Percentiles rank a stretch among this genome's conserved stretches.
phyloP scores from a whole-genome alignment of 257 asterid genomes.

The Ilex aquifolium region DNA sequence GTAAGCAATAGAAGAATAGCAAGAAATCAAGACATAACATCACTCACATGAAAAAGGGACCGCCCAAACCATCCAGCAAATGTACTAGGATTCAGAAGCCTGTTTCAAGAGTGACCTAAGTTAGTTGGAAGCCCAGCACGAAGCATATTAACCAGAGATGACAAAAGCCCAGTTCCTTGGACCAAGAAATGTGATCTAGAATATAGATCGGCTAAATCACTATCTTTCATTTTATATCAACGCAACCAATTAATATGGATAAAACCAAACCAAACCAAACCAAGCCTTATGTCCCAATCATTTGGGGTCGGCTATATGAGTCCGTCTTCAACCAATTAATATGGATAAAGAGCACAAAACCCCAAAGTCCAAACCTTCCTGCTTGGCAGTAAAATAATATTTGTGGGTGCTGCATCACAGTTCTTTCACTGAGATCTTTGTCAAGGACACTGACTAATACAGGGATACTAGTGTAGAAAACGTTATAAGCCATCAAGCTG shows the following conservation, averaged over 20 bases:
- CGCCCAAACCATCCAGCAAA: constrained; percentile 99
- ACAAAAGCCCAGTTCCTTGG: constrained; percentile 2
- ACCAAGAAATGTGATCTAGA: not conserved
- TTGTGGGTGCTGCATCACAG: constrained; percentile 98
- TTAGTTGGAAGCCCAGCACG: constrained; percentile 16
- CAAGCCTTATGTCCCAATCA: not conserved
- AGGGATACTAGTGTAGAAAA: constrained; percentile 93
- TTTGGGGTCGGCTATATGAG: not conserved
- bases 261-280: constrained; percentile 15
- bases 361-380: constrained; percentile 60
- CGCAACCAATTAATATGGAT: constrained; percentile 11
- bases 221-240: not conserved
- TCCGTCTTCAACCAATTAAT: not conserved
- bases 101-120: constrained; percentile 31
- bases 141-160: constrained; percentile 7
- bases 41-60: constrained; percentile 94
- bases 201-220: no score
- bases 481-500: constrained; percentile 97
- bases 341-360: constrained; percentile 13
- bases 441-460: constrained; percentile 86
- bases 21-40: constrained; percentile 9
- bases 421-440: constrained; percentile 90
- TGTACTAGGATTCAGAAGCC: constrained; percentile 99
- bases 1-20: not conserved
- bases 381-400: constrained; percentile 94